Conservation (phyloP, 2,329 filamentous ascomycete species). For the Trichoderma sp. region DNA sequence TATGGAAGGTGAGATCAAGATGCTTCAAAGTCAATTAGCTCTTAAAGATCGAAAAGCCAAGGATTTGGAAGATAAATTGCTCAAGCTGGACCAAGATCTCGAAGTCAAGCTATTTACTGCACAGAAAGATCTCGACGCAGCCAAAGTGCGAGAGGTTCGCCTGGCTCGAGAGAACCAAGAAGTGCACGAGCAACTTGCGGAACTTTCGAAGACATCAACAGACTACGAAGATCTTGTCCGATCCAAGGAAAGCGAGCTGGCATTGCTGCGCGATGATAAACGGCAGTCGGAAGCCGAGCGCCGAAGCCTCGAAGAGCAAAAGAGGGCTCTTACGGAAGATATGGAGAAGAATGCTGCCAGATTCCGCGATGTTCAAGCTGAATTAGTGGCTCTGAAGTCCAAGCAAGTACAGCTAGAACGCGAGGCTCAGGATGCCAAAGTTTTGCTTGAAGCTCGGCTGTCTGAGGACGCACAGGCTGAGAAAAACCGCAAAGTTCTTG, state of each 20-base stretch:
- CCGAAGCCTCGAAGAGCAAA: slow-evolving; percentile 74
- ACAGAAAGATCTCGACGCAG: slow-evolving; percentile 74
- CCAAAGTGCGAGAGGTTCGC: slow-evolving; percentile 71
- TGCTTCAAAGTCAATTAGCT: slow-evolving; percentile 85
- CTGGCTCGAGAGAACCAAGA: slow-evolving; percentile 77
- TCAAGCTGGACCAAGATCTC: slow-evolving; percentile 83
- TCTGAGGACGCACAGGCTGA: slow-evolving; percentile 85
- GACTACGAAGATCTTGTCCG: slow-evolving; percentile 93
- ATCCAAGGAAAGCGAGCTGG: slow-evolving; percentile 89
- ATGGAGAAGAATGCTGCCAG: slow-evolving; percentile 75
- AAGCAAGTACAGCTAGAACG: slow-evolving; percentile 82
- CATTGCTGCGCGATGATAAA: slow-evolving; percentile 79
- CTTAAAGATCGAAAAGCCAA: slow-evolving; percentile 87
- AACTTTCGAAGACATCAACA: slow-evolving; percentile 86
- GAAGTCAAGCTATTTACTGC: slow-evolving; percentile 78
- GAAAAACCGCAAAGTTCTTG: slow-evolving; percentile 76
- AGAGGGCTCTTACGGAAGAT: slow-evolving; percentile 64
- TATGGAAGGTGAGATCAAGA: slow-evolving; percentile 79
- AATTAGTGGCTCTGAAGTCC: slow-evolving; percentile 80
- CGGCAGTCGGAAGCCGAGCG: slow-evolving; percentile 80
- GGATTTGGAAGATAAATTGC: slow-evolving; percentile 79
- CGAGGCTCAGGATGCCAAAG: slow-evolving; percentile 85
- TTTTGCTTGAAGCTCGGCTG: slow-evolving; percentile 79
- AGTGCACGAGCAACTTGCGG: slow-evolving; percentile 78
- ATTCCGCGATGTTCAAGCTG: slow-evolving; percentile 81